These are phyloP conservation scores for Claviceps cyperi DNA, from an alignment of 2,329 filamentous ascomycete genomes.

Conservation along the genomic window DNA sequence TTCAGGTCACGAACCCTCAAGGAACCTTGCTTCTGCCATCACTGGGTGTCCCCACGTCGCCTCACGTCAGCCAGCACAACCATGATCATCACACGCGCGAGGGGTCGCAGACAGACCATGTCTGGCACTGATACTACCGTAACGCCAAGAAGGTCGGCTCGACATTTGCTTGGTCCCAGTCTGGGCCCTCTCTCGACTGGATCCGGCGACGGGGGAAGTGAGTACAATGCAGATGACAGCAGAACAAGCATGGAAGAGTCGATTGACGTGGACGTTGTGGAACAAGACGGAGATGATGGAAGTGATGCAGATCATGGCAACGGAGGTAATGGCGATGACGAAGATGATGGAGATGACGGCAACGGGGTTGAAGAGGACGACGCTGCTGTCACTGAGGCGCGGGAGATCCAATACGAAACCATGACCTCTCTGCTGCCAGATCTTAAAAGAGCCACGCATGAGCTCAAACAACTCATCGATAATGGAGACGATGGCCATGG, in stretches of 20 bases:
- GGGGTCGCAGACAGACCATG: background rate
- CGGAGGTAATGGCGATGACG: too few species aligned
- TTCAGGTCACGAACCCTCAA: too few species aligned
- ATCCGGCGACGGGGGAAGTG: background rate
- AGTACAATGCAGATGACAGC: constrained; percentile 1
- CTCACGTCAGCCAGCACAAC: background rate
- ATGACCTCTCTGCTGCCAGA: constrained; percentile 2
- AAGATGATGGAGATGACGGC: background rate
- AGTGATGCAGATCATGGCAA: too few species aligned
- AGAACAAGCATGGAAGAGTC: background rate
- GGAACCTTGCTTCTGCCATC: too few species aligned
- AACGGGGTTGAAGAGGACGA: background rate
- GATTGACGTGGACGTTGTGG: background rate
- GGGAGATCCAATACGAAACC: background rate
- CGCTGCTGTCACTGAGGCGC: background rate
- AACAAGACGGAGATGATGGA: too few species aligned
- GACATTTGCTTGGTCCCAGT: background rate
- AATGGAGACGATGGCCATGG: background rate
- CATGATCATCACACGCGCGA: constrained; percentile 1
- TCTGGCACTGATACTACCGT: background rate
- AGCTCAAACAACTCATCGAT: constrained; percentile 3
- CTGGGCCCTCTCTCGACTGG: background rate
- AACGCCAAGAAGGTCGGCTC: background rate
- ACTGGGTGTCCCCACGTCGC: too few species aligned
- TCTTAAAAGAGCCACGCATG: constrained; percentile 1